Conservation (phyloP, 345 rosid genomes). For the Sisymbrium altissimum region DNA sequence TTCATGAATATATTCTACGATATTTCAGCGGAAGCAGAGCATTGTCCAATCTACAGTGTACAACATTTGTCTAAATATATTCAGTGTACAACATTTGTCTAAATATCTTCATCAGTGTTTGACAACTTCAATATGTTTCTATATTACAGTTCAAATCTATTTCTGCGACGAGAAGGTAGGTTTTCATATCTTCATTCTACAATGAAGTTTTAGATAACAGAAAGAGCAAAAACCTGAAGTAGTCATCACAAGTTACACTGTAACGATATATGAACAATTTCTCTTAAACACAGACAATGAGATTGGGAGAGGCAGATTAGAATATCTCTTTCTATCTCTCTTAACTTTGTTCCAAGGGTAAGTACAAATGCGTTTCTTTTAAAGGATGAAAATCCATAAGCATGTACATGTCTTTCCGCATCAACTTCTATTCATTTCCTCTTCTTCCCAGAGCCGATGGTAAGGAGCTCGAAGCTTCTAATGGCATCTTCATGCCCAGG, state of each 20-base stretch:
- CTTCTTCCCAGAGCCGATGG: constrained; percentile 54
- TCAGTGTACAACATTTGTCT: too few species aligned
- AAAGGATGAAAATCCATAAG: neutral
- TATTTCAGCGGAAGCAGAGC: constrained; percentile 13
- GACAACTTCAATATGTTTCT: neutral
- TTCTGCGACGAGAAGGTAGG: neutral
- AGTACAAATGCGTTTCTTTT: neutral
- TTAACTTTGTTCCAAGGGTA: constrained; percentile 10
- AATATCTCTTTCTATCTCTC: neutral
- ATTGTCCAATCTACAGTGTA: neutral
- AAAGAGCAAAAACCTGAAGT: neutral
- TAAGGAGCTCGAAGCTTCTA: constrained; percentile 73
- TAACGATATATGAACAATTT: constrained; percentile 1
- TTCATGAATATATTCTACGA: constrained; percentile 15
- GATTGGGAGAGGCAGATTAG: neutral
- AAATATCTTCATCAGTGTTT: neutral
- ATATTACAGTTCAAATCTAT: neutral
- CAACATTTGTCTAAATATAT: neutral
- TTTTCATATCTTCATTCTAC: neutral
- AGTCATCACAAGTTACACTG: constrained; percentile 18
- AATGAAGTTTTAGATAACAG: neutral
- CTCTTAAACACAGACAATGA: constrained; percentile 5
- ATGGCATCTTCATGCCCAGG: constrained; percentile 67
- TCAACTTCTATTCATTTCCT: constrained; percentile 37
- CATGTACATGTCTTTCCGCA: neutral